Percentiles rank a stretch among this genome's conserved stretches.
Conservation (phyloP, 2,329 filamentous ascomycete species). For the Cordyceps sp. region DNA sequence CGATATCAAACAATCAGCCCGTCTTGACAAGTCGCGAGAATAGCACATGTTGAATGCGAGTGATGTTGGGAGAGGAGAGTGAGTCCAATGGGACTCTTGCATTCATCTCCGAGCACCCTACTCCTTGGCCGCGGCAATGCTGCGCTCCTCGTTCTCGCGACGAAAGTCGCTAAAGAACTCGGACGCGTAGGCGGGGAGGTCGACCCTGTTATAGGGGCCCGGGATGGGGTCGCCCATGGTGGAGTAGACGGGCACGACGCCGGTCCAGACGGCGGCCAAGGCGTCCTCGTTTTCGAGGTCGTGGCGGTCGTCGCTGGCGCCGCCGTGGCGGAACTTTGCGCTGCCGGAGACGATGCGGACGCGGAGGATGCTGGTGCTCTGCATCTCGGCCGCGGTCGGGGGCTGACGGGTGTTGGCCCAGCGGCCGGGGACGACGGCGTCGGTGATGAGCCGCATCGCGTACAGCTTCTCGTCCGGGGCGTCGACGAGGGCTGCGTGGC, state of each 20-base stretch:
- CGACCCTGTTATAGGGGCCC: constrained; percentile 39
- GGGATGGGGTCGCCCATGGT: constrained; percentile 36
- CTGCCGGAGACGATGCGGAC: constrained; percentile 1
- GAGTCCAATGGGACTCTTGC: no score
- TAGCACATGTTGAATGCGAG: no score
- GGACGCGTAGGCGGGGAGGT: constrained; percentile 45
- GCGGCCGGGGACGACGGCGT: constrained; percentile 51
- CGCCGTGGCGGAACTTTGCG: constrained; percentile 1
- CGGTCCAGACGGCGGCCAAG: background rate
- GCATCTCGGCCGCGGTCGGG: constrained; percentile 34
- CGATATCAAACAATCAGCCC: no score
- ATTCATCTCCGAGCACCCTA: no score
- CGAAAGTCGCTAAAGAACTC: constrained; percentile 24
- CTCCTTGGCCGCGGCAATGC: constrained; percentile 10
- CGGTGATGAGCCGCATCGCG: constrained; percentile 64
- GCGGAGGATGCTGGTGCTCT: constrained; percentile 1
- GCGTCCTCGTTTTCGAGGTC: background rate
- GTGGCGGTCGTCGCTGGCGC: constrained; percentile 5
- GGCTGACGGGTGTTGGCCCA: constrained; percentile 56
- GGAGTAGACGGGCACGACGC: constrained; percentile 1
- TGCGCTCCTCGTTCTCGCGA: constrained; percentile 12
- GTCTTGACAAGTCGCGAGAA: no score
- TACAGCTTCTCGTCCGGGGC: constrained; percentile 55
- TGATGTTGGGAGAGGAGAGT: no score
- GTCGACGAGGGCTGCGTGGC: constrained; percentile 51